A percentile compares a stretch with the other conserved stretches of the same genome.
These are phyloP conservation scores for Opeltia flavorubescens DNA, from an alignment of 495 filamentous ascomycete genomes.

Conservation along the genomic window DNA sequence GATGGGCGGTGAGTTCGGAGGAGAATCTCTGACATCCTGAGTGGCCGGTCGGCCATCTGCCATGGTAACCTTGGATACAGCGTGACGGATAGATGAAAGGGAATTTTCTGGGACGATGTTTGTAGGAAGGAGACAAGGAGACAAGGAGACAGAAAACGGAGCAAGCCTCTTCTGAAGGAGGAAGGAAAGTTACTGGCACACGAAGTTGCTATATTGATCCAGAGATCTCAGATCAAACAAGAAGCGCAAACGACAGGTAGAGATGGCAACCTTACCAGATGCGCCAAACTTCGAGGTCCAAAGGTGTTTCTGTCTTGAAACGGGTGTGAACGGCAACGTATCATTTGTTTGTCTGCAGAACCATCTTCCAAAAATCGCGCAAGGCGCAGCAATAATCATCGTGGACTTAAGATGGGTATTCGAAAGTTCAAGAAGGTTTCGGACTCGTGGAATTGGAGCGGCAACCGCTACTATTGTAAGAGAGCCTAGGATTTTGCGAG, in stretches of 20 bases:
- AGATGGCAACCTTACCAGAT: background rate
- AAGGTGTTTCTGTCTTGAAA: background rate
- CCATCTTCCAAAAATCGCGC: background rate
- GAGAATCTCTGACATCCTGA: background rate
- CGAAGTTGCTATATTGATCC: background rate
- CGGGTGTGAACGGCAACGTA: background rate
- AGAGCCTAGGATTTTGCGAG: background rate
- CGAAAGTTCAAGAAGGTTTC: background rate
- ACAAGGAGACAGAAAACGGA: background rate
- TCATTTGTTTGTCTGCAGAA: background rate
- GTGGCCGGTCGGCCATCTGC: background rate
- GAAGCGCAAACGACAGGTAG: background rate
- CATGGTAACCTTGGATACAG: background rate
- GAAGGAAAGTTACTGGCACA: background rate
- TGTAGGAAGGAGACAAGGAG: background rate
- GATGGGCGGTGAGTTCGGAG: background rate
- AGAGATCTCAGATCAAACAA: background rate
- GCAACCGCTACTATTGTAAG: background rate
- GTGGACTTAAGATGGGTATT: background rate
- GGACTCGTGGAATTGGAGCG: background rate
- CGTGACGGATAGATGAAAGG: background rate
- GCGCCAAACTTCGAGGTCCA: background rate
- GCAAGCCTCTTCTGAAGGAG: background rate
- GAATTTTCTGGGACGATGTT: background rate
- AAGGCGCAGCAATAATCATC: slow-evolving; percentile 2